Evolutionary conservation across 768 basidiomycete species (phyloP).

Genomic region (Hirschioporus abietinus): DNA sequence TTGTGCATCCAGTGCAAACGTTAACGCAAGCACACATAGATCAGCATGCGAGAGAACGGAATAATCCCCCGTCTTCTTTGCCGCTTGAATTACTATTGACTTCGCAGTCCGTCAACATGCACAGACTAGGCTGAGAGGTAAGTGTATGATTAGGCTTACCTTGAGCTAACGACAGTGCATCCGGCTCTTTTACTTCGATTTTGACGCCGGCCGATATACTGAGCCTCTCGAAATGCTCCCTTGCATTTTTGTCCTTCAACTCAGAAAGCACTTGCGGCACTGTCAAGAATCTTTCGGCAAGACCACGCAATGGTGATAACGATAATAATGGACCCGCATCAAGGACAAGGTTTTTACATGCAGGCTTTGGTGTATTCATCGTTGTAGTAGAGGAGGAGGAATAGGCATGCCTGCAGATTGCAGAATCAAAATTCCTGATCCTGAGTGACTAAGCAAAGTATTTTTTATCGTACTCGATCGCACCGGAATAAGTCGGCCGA

Average conservation of each 20-base stretch:
- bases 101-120: constrained; percentile 12
- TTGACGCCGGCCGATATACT: constrained; percentile 72
- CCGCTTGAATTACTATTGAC: constrained; percentile 73
- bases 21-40: constrained; percentile 85
- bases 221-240: constrained; percentile 81
- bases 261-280: constrained; percentile 89
- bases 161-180: constrained; percentile 60
- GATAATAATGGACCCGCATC: constrained; percentile 93
- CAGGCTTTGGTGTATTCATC: constrained; percentile 24
- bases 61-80: constrained; percentile 96
- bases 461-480: neutral
- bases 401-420: neutral
- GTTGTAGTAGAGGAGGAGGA: neutral
- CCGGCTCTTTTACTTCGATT: constrained; percentile 64
- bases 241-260: constrained; percentile 80
- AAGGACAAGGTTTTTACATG: constrained; percentile 77
- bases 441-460: neutral
- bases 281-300: constrained; percentile 82
- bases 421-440: no score
- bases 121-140: constrained; percentile 6
- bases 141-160: constrained; percentile 32
- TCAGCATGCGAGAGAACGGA: constrained; percentile 88
- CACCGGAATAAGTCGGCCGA: neutral
- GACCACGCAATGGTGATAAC: constrained; percentile 80
- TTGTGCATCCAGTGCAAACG: constrained; percentile 67